A percentile compares a stretch with the other conserved stretches of the same genome.
These are phyloP conservation scores for Aspergillus oerlinghausenensis DNA, from an alignment of 2,329 filamentous ascomycete species.

Conservation along the genomic window DNA sequence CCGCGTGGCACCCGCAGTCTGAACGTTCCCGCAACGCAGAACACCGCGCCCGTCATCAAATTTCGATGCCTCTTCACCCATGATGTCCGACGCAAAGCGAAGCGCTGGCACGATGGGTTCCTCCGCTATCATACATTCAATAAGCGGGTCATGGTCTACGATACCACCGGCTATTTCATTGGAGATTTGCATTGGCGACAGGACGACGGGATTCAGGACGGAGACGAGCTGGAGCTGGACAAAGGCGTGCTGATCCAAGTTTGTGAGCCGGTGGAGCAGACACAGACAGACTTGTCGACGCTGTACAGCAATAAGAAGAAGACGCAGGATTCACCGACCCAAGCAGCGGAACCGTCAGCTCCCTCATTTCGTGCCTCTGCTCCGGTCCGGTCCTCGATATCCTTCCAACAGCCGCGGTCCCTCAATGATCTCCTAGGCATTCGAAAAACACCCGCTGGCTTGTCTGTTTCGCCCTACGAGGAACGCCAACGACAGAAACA, in stretches of 20 bases:
- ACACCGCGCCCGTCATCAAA: slow-evolving; percentile 71
- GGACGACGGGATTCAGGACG: slow-evolving; percentile 65
- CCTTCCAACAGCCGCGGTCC: slow-evolving; percentile 49
- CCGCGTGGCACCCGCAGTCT: slow-evolving; percentile 31
- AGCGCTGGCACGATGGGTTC: slow-evolving; percentile 89
- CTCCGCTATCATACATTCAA: slow-evolving; percentile 90
- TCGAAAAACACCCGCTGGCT: slow-evolving; percentile 59
- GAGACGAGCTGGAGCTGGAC: slow-evolving; percentile 77
- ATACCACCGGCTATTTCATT: slow-evolving; percentile 72
- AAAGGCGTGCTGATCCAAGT: slow-evolving; percentile 76
- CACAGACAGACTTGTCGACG: slow-evolving; percentile 72
- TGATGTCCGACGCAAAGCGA: slow-evolving; percentile 80
- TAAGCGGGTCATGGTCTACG: slow-evolving; percentile 84
- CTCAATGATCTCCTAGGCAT: slow-evolving; percentile 62
- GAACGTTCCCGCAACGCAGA: slow-evolving; percentile 50
- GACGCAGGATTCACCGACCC: slow-evolving; percentile 26
- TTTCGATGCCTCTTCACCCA: slow-evolving; percentile 83
- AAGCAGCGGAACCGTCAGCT: slow-evolving; percentile 29
- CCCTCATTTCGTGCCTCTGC: slow-evolving; percentile 41
- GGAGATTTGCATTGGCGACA: slow-evolving; percentile 80
- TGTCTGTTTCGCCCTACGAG: slow-evolving; percentile 66
- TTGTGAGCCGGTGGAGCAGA: slow-evolving; percentile 65
- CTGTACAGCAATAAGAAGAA: slow-evolving; percentile 65
- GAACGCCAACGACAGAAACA: slow-evolving; percentile 16
- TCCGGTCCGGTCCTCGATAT: slow-evolving; percentile 19